Conservation (phyloP, 2,329 filamentous ascomycete species). For the Ceratocystis huliohia region DNA sequence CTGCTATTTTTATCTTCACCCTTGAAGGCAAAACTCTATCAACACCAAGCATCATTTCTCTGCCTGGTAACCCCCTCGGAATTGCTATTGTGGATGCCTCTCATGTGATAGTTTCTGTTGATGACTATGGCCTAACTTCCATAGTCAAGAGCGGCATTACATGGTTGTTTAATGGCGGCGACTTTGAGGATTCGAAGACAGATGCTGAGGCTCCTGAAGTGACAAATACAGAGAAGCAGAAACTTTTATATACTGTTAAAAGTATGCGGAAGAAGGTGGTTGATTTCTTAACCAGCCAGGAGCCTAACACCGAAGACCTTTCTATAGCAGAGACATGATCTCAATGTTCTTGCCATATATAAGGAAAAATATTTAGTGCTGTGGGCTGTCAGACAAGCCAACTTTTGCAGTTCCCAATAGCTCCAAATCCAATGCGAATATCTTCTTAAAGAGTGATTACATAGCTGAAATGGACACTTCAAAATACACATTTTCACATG, state of each 20-base stretch:
- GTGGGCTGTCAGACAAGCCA: too few species aligned
- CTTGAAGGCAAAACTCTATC: slow-evolving; percentile 46
- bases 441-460: too few species aligned
- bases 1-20: slow-evolving; percentile 55
- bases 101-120: slow-evolving; percentile 28
- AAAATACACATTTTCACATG: too few species aligned
- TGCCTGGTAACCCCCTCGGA: slow-evolving; percentile 23
- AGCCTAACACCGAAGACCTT: slow-evolving; percentile 20
- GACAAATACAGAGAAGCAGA: slow-evolving; percentile 30
- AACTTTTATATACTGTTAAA: slow-evolving; percentile 36
- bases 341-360: not conserved
- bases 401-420: too few species aligned
- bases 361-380: too few species aligned
- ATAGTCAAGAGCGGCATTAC: slow-evolving; percentile 1
- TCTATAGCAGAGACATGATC: not conserved
- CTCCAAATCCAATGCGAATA: too few species aligned
- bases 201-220: slow-evolving; percentile 27
- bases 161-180: slow-evolving; percentile 2
- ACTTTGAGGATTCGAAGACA: slow-evolving; percentile 23
- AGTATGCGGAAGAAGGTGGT: slow-evolving; percentile 36
- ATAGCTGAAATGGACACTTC: too few species aligned
- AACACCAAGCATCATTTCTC: slow-evolving; percentile 27
- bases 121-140: slow-evolving; percentile 22
- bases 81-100: slow-evolving; percentile 31
- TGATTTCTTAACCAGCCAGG: slow-evolving; percentile 22